Conservation (phyloP, 2,329 filamentous ascomycete species). For the Colletotrichum salicis region DNA sequence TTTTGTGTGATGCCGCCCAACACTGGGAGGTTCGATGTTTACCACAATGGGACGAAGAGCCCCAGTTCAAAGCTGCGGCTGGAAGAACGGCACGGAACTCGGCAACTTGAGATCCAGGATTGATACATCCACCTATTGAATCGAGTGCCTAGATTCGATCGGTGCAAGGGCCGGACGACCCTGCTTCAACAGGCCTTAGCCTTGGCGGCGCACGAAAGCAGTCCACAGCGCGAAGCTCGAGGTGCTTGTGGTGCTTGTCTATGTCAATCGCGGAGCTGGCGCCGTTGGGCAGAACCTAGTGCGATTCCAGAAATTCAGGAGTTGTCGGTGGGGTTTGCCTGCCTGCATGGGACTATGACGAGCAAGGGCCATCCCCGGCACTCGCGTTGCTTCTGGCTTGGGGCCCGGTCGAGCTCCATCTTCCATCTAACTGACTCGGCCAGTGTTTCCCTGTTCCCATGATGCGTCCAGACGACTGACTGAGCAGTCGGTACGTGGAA, state of each 20-base stretch:
- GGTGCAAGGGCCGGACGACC: constrained; percentile 13
- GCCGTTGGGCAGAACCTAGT: background rate
- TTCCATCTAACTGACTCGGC: constrained; percentile 24
- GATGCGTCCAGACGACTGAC: background rate
- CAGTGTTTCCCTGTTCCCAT: constrained; percentile 9
- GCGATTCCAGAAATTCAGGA: constrained; percentile 27
- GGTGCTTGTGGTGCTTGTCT: constrained; percentile 1
- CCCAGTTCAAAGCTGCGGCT: background rate
- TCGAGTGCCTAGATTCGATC: constrained; percentile 11
- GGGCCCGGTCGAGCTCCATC: constrained; percentile 5
- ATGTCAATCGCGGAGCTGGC: constrained; percentile 25
- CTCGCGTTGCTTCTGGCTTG: background rate
- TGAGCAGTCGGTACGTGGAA: background rate
- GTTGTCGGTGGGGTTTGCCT: constrained; percentile 5
- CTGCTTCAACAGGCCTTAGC: constrained; percentile 28
- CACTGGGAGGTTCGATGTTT: background rate
- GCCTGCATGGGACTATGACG: background rate
- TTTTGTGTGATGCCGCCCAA: background rate
- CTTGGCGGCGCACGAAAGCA: constrained; percentile 2
- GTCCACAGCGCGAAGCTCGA: no score
- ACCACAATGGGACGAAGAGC: background rate
- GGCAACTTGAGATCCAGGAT: constrained; percentile 11
- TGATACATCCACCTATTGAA: background rate
- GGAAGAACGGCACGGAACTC: constrained; percentile 32
- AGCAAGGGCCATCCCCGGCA: constrained; percentile 14